These are phyloP conservation scores for Tillandsia leiboldiana DNA, from an alignment of 176 grass and related monocot species.

Conservation along the genomic window DNA sequence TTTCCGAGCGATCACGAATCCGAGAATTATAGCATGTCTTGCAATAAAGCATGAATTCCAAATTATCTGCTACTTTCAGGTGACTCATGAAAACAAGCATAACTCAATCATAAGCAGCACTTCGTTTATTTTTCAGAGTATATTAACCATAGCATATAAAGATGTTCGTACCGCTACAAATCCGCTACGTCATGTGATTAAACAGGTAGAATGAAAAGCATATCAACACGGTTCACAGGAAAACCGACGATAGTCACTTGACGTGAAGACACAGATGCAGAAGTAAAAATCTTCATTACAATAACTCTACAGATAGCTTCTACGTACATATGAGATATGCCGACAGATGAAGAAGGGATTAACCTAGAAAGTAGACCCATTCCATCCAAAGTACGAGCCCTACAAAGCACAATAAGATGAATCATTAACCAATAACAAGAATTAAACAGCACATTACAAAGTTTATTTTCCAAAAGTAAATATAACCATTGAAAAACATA, in stretches of 20 bases:
- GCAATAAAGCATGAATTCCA: not conserved
- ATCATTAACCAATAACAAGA: not conserved
- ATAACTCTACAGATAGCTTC: not conserved
- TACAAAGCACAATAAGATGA: conserved; percentile 1
- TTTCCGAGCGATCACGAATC: not conserved
- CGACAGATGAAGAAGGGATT: not conserved
- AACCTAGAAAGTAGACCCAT: conserved; percentile 18
- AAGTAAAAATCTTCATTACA: not conserved
- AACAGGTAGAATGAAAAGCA: not conserved
- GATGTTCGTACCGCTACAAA: not conserved
- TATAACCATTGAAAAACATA: not conserved
- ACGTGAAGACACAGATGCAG: not conserved
- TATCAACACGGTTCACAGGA: not conserved
- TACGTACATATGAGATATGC: not conserved
- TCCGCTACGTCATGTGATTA: not conserved
- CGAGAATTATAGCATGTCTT: not conserved
- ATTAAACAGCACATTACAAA: not conserved
- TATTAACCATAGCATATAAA: not conserved
- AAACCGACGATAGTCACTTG: not conserved
- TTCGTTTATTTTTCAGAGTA: not conserved
- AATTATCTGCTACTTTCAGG: not conserved
- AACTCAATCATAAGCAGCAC: not conserved
- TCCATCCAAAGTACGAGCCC: conserved; percentile 25
- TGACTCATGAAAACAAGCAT: not conserved
- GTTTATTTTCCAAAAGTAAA: not conserved